Base-by-base conservation (phyloP, 2,329 filamentous ascomycete species). In the Fusarium robinianum region DNA sequence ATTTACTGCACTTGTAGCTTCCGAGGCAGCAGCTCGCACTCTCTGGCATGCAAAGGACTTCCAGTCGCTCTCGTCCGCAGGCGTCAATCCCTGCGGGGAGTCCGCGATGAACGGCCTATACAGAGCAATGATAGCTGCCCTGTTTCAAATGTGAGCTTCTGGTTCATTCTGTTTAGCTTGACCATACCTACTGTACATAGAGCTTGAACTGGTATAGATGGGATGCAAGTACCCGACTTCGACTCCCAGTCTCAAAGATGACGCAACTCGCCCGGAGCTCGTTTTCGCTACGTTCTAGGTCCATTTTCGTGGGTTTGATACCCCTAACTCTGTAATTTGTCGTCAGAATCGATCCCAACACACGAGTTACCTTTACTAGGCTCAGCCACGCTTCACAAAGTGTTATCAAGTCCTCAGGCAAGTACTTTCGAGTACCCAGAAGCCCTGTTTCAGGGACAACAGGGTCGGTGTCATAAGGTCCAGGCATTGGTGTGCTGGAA, bases 151-250 rank as follows among this genome's bases (percentile, higher is more conserved):
- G n/a, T n/a, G n/a, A n/a, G n/a, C n/a, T n/a, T n/a, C n/a, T n/a
- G n/a, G n/a, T n/a, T n/a, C n/a, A n/a, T n/a, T n/a, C n/a, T n/a
- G n/a, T n/a, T n/a, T n/a, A n/a, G n/a, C 6, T 3, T 6, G 15
- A 5, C 3, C 3, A 25, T 23, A 16, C 31, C 22, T 16, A 46
- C 37, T 41, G 26, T 8, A 46, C 14, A 11, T 26, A 46, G 5
- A 46, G 27, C 9, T 35, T 41, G 24, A 41, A 41, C 11, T 46
- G 36, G 31, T 46, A 46, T 7, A 36, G 4, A 21, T 46, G 43
- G 5, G 37, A 23, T 6, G 43, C 31, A 9, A 46, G n/a, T 5
- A 36, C 19, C 4, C 22, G 36, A 9, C 22, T 21, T 18, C 24
- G 31, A 3, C 15, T 41, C 2, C 17, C 15, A 5, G 19, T 31